A percentile compares a stretch with the other conserved stretches of the same genome.
Conservation (phyloP, 2,329 filamentous ascomycete species). For the Claviceps humidiphila region DNA sequence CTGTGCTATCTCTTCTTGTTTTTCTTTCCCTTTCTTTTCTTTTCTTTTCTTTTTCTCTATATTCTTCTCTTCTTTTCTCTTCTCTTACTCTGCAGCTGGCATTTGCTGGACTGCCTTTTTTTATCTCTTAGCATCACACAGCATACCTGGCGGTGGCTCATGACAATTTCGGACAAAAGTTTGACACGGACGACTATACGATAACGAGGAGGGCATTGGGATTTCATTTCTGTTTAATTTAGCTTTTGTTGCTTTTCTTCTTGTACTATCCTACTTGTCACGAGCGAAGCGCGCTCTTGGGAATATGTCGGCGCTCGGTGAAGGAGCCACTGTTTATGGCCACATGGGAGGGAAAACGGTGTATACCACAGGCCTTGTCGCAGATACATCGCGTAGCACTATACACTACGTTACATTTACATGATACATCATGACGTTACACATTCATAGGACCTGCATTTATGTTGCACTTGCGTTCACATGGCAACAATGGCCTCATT, state of each 20-base stretch:
- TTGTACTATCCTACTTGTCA: neutral
- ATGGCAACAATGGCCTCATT: too few species aligned
- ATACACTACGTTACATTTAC: too few species aligned
- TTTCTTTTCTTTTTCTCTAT: neutral
- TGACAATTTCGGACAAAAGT: constrained; percentile 10
- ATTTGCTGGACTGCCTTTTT: neutral
- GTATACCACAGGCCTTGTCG: neutral
- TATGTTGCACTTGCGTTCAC: too few species aligned
- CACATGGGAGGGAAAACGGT: neutral
- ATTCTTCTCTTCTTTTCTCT: neutral
- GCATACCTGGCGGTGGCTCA: constrained; percentile 17
- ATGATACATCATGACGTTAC: too few species aligned
- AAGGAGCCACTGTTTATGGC: neutral
- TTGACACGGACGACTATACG: constrained; percentile 10
- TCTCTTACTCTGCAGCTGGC: neutral
- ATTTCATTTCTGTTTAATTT: constrained; percentile 9
- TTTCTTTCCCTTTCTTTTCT: constrained; percentile 1
- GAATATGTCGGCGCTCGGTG: neutral
- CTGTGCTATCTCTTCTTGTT: too few species aligned
- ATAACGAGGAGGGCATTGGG: constrained; percentile 15
- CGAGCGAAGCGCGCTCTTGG: constrained; percentile 1
- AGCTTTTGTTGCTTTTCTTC: constrained; percentile 1
- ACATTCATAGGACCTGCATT: too few species aligned
- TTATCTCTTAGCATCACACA: constrained; percentile 6
- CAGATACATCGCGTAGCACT: neutral